These are phyloP conservation scores for Ochromonas danica DNA, from an alignment of 108 stramenopile genomes.

Conservation along the genomic window DNA sequence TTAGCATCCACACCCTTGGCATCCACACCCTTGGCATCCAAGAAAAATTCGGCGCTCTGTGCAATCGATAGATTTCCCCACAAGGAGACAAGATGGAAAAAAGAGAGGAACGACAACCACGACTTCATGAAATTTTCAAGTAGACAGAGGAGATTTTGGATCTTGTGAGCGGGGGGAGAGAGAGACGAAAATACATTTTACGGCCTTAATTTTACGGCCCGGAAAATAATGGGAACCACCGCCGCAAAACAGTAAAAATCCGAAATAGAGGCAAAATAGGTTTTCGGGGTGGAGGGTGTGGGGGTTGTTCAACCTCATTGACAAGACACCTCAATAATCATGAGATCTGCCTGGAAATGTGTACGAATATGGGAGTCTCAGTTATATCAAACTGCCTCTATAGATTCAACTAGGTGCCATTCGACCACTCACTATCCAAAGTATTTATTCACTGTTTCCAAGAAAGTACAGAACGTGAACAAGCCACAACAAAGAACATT, in stretches of 20 bases:
- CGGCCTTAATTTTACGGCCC: not conserved
- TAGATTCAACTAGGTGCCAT: not conserved
- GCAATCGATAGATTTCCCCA: not conserved
- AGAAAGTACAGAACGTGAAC: not conserved
- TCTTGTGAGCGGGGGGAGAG: no score
- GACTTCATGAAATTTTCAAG: no score
- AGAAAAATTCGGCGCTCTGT: no score
- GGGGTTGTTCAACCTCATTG: no score
- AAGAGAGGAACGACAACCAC: not conserved
- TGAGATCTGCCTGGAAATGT: no score
- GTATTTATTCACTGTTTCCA: not conserved
- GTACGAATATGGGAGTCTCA: no score
- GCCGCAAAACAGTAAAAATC: not conserved
- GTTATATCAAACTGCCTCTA: no score
- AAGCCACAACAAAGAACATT: not conserved
- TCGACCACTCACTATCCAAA: not conserved
- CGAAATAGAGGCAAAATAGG: not conserved
- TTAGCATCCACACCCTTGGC: no score
- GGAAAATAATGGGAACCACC: not conserved
- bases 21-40: no score
- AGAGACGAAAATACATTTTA: not conserved
- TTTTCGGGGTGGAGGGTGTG: no score
- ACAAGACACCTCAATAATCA: no score
- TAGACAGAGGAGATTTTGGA: not conserved
- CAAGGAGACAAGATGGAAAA: not conserved